These are phyloP conservation scores for Achaetomium macrosporum DNA, from an alignment of 2,329 filamentous ascomycete species.

Conservation along the genomic window DNA sequence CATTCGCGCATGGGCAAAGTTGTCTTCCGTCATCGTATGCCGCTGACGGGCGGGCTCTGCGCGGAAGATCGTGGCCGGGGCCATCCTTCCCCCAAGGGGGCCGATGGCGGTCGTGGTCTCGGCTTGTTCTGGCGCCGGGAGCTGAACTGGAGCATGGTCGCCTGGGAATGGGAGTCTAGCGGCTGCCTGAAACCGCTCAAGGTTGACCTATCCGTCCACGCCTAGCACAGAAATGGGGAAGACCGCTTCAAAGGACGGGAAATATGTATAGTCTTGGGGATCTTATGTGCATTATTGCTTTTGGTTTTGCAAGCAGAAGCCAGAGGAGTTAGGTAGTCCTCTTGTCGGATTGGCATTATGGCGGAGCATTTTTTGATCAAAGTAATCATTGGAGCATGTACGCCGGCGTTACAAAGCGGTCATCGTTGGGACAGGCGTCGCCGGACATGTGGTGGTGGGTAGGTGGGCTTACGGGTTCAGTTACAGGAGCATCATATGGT, in stretches of 20 bases:
- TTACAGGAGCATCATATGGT: conserved; percentile 3
- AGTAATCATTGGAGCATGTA: conserved; percentile 11
- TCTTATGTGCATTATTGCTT: conserved; percentile 14
- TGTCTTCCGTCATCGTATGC: conserved; percentile 75
- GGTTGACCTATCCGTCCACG: conserved; percentile 46
- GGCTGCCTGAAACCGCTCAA: conserved; percentile 32
- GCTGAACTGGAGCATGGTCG: conserved; percentile 79
- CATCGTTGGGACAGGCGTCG: conserved; percentile 9
- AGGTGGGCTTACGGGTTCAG: not conserved
- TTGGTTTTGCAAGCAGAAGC: conserved; percentile 33
- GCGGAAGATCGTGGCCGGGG: conserved; percentile 61
- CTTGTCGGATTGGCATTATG: conserved; percentile 27
- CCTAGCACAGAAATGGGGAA: conserved; percentile 22
- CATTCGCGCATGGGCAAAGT: conserved; percentile 88
- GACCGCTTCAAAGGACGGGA: no score
- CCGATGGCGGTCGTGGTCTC: conserved; percentile 52
- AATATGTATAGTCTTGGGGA: conserved; percentile 3
- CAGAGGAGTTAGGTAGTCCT: conserved; percentile 48
- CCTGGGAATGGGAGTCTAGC: conserved; percentile 65
- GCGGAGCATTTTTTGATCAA: conserved; percentile 22
- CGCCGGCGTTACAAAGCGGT: conserved; percentile 20
- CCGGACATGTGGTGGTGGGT: not conserved
- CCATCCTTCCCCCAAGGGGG: conserved; percentile 32
- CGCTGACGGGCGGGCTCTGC: conserved; percentile 72
- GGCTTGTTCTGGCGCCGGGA: conserved; percentile 68